Percentiles rank a stretch among this genome's conserved stretches.
Conservation (phyloP, 495 filamentous ascomycete genomes). For the Filosporella fistucella region DNA sequence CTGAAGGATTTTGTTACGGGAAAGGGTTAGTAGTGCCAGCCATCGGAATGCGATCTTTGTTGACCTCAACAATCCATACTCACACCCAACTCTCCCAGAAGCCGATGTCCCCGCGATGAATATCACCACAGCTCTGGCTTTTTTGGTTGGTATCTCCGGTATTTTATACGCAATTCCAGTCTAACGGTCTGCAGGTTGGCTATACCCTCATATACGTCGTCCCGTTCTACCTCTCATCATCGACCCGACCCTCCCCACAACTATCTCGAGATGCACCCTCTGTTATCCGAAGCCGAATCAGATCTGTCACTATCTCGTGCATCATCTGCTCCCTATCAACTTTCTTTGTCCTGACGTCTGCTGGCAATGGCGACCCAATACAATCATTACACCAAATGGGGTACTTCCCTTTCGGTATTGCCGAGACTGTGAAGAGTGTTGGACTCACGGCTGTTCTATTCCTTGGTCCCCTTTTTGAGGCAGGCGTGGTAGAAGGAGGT, state of each 20-base stretch:
- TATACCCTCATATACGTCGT: conserved; percentile 85
- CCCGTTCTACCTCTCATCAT: conserved; percentile 79
- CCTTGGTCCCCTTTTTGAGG: conserved; percentile 76
- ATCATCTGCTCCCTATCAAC: conserved; percentile 29
- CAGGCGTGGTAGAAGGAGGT: conserved; percentile 61
- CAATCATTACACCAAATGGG: conserved; percentile 64
- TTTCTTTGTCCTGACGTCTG: conserved; percentile 16
- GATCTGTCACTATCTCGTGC: conserved; percentile 63
- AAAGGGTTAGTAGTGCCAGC: conserved; percentile 27
- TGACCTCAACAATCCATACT: not conserved
- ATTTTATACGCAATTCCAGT: not conserved
- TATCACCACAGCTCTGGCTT: conserved; percentile 12
- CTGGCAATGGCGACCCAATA: conserved; percentile 25
- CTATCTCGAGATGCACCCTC: conserved; percentile 84
- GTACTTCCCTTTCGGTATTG: conserved; percentile 64
- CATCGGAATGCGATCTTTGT: conserved; percentile 14
- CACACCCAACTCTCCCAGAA: conserved; percentile 13
- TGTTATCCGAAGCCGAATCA: conserved; percentile 82
- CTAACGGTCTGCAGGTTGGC: conserved; percentile 42
- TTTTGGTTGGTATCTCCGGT: conserved; percentile 11
- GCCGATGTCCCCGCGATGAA: conserved; percentile 16
- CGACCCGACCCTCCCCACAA: conserved; percentile 74
- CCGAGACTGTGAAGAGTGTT: conserved; percentile 53
- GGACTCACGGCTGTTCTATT: conserved; percentile 77
- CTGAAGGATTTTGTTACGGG: conserved; percentile 29